Evolutionary conservation across 768 basidiomycete genomes (phyloP), one percentile per base, ranked within the genome.

Genomic region (Porphyrellus cyaneotinctus): DNA sequence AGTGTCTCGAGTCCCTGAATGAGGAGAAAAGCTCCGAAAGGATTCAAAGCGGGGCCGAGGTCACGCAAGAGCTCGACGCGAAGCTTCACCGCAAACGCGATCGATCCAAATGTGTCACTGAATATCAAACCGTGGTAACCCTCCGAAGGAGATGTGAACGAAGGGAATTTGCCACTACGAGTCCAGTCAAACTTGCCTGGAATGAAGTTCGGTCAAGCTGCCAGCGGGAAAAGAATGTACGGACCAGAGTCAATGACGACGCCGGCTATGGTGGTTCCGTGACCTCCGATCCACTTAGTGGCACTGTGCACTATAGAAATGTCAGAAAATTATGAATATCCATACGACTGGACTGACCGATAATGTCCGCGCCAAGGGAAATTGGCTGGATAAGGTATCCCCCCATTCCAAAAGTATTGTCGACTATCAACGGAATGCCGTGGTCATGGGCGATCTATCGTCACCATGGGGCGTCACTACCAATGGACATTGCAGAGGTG

Each of bases 211-310:
- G n/a, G 32, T 53, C 47, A 24, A 14, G 31, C 42, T n/a, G 3
- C 12, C 26, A 5, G 38, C 11, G 8, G 15, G 14, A 5, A 30
- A 43, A 20, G 12, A 50, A 51, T 58, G 35, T 58, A 69, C 64
- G 28, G 64, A 73, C 83, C 84, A 14, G 73, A 70, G 56, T 87
- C 85, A 23, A 87, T 58, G 26, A 86, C 68, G 15, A 85, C 79
- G 35, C 85, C 85, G 0, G 74, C 84, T 47, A 87, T 79, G 8
- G 81, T 83, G 10, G 82, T 84, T n/a, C 85, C 84, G 45, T 83
- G 82, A 0, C 82, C 82, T 1, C 82, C 75, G 7, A 86, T 81
- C 85, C 84, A 86, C 61, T 87, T 85, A 0, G 83, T 85, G 3
- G 80, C 80, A 28, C 78, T 79, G 59, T 82, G 77, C 0, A 80